Evolutionary conservation across 208 protist genomes (phyloP), one percentile per base, ranked within the genome.

Genomic region (Leishmania martiniquensis): DNA sequence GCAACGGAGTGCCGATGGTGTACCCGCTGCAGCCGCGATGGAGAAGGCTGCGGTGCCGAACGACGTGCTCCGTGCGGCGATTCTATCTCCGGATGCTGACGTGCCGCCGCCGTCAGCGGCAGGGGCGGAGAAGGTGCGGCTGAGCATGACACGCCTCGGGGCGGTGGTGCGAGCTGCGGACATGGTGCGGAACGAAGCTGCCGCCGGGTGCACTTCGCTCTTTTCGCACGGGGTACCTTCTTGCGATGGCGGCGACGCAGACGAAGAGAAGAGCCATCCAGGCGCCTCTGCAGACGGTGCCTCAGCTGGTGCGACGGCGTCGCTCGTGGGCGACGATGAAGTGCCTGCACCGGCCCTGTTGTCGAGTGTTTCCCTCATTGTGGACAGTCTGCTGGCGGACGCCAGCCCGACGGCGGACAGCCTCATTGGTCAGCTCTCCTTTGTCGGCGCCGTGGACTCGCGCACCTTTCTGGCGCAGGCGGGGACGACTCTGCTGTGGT

Each of bases 381-480:
- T 92, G 32, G 78, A 81, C 1, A 47, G 72, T 25, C 79, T 96
- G 37, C 72, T 75, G 10, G 52, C 73, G 29, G 77, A 70, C 15
- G 87, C 83, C 70, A 93, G 88, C 66, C 81, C 87, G 9, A 89
- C 87, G 15, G 88, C 87, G 17, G 81, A 85, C 39, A 22, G 70
- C n/a, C 82, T 97, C n/a, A 81, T 91, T 39, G 72, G 83, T n/a
- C 76, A 88, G 22, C 83, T 97, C 32, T 65, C 81, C 15, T 89
- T 86, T 66, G 91, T 97, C 7, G 93, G 93, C 25, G 77, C 88
- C 4, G 76, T 94, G 22, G 87, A 92, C 67, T 77, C 59, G 5
- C 17, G 67, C 29, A 59, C 82, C 32, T 93, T 96, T 75, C 84
- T 97, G n/a, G 88, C 87, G 20, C 94, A 97, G 85, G 88, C 80